Evolutionary conservation across 345 rosid genomes (phyloP), one percentile per base, ranked within the genome.

Genomic region (Punica granatum): DNA sequence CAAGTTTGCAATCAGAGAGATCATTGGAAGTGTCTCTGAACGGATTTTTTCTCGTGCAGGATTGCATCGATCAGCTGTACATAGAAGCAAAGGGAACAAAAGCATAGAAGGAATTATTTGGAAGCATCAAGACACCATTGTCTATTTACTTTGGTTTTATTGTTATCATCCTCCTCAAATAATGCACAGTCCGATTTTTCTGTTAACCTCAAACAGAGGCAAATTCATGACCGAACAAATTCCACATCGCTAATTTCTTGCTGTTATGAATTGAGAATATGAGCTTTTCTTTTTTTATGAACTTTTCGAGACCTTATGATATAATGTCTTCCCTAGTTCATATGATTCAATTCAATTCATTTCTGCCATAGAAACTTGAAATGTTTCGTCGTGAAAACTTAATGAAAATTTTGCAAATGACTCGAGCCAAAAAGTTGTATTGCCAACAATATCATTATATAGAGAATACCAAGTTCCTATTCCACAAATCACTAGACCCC

Each of bases 31-130:
- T 7, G 30, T 13, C 28, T 23, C 31, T 39, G 35, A 67, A 18
- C 65, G 41, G 19, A 44, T 26, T 18, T n/a, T 21, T 23, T 56
- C 13, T 23, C 48, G 46, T 74, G 78, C 80, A 92, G 97, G 85
- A 63, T 67, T 71, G 74, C 63, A 62, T 90, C 56, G 92, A 88
- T 76, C 76, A 85, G 73, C 81, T 92, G 68, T 90, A 92, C 76
- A 63, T 32, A n/a, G 92, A 85, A 82, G 90, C 88, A 56, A 88
- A 92, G 84, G 77, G 60, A 46, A 69, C 66, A 19, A 85, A 80
- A 79, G 84, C 73, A 14, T 68, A 63, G 7, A 28, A 31, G n/a
- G 32, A 62, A 41, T 19, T n/a, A 15, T 13, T 26, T 30, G 34
- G 58, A 23, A 21, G 25, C 58, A 7, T 12, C n/a, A n/a, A 3